A percentile compares a stretch with the other conserved stretches of the same genome.
Evolutionary conservation across 2,329 filamentous ascomycete species (phyloP).

Genomic region (Peltaster fructicola): DNA sequence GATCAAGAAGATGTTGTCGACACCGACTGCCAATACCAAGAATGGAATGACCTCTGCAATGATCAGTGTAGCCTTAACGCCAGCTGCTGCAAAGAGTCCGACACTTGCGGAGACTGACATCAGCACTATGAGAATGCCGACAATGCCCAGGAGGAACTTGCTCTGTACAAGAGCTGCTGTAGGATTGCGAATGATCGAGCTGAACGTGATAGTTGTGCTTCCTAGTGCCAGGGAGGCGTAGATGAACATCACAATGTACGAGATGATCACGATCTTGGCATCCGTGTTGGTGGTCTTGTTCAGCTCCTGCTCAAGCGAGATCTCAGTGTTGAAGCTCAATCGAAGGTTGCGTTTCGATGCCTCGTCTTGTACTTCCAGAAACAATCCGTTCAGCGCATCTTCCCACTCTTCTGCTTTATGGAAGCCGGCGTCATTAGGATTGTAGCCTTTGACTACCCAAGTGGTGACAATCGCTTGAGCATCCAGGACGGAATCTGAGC

Average conservation of each 20-base stretch:
- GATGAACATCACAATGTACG: conserved; percentile 97
- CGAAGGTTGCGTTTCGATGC: conserved; percentile 61
- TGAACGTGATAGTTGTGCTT: conserved; percentile 63
- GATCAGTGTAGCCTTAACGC: conserved; percentile 88
- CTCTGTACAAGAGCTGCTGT: conserved; percentile 78
- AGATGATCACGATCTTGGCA: conserved; percentile 88
- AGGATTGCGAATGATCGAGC: conserved; percentile 64
- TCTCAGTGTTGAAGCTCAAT: conserved; percentile 87
- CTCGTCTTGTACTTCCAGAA: conserved; percentile 66
- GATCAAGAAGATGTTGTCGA: conserved; percentile 97
- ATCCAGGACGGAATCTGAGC: conserved; percentile 41
- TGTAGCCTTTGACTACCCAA: conserved; percentile 83
- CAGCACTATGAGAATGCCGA: conserved; percentile 84
- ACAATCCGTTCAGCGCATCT: conserved; percentile 51
- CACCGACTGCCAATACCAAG: conserved; percentile 85
- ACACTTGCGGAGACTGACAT: conserved; percentile 96
- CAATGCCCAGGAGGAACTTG: conserved; percentile 89
- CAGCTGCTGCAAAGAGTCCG: conserved; percentile 78
- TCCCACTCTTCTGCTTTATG: conserved; percentile 79
- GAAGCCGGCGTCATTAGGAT: conserved; percentile 54
- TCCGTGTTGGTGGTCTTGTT: conserved; percentile 98
- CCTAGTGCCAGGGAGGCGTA: conserved; percentile 88
- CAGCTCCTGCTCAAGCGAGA: conserved; percentile 83
- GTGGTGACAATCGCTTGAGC: conserved; percentile 72
- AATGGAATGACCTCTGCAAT: conserved; percentile 98